phyloP scores from a whole-genome alignment of 2,329 filamentous ascomycete genomes.

The Botrytis sinoallii region DNA sequence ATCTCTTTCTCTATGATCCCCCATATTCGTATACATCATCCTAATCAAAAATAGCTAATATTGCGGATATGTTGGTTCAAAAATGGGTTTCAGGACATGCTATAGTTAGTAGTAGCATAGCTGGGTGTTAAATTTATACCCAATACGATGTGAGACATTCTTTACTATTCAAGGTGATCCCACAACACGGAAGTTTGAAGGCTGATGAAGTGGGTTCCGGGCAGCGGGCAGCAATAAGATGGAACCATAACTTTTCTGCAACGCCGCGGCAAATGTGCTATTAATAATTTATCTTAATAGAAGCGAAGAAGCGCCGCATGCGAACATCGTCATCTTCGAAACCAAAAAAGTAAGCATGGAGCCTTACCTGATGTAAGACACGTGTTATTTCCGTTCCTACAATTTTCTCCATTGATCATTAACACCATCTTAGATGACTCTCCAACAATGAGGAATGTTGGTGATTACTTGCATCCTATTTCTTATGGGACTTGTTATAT shows the following conservation, averaged over 20 bases:
- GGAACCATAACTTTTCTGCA: not conserved
- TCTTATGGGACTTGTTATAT: not conserved
- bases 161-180: not conserved
- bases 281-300: not conserved
- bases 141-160: not conserved
- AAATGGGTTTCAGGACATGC: not conserved
- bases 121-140: not conserved
- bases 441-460: not conserved
- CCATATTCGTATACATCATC: not conserved
- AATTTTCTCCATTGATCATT: not conserved
- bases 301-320: not conserved
- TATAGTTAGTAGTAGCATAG: not conserved
- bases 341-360: slow-evolving; percentile 10
- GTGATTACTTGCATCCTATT: not conserved
- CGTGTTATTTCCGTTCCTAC: not conserved
- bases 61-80: not conserved
- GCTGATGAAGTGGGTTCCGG: slow-evolving; percentile 6
- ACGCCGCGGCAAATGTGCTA: not conserved
- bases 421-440: not conserved
- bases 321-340: not conserved
- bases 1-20: too few relatives aligned
- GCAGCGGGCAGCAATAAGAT: not conserved
- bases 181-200: not conserved
- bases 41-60: not conserved
- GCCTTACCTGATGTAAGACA: slow-evolving; percentile 14